These are phyloP conservation scores for Salix dunnii DNA, from an alignment of 345 rosid genomes.

Conservation along the genomic window DNA sequence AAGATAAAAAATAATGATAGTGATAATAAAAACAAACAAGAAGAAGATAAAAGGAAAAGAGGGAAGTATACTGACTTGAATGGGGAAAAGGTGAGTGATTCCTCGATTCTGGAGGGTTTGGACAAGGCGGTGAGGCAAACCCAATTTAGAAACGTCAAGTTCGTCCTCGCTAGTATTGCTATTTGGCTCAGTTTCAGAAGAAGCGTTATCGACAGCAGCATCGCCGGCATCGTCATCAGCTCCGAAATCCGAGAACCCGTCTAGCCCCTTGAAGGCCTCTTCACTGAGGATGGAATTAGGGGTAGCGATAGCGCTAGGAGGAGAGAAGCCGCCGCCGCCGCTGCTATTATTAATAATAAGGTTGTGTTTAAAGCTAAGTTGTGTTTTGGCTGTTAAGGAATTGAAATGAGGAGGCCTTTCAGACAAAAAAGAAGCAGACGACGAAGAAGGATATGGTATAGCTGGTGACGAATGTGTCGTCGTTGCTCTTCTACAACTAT, in stretches of 20 bases:
- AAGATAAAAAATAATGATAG: neutral
- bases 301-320: slow-evolving; percentile 64
- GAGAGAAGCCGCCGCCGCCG: neutral
- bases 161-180: slow-evolving; percentile 36
- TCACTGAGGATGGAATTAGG: slow-evolving; percentile 83
- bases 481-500: neutral
- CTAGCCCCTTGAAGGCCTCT: slow-evolving; percentile 76
- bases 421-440: neutral
- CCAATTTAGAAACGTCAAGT: slow-evolving; percentile 64
- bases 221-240: slow-evolving; percentile 22
- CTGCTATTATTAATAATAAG: slow-evolving; percentile 18
- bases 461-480: neutral
- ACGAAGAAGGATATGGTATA: neutral
- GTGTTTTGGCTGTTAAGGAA: slow-evolving; percentile 20
- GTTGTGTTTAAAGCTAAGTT: slow-evolving; percentile 18
- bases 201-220: slow-evolving; percentile 18
- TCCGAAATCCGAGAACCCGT: slow-evolving; percentile 30
- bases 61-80: slow-evolving; percentile 50
- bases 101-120: slow-evolving; percentile 75
- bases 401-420: slow-evolving; percentile 13
- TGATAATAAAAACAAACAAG: neutral
- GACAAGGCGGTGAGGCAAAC: slow-evolving; percentile 70
- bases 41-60: neutral
- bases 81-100: slow-evolving; percentile 87
- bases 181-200: slow-evolving; percentile 11